A percentile compares a stretch with the other conserved stretches of the same genome.
These are phyloP conservation scores for Trametes cingulata DNA, from an alignment of 768 basidiomycete species.

Conservation along the genomic window DNA sequence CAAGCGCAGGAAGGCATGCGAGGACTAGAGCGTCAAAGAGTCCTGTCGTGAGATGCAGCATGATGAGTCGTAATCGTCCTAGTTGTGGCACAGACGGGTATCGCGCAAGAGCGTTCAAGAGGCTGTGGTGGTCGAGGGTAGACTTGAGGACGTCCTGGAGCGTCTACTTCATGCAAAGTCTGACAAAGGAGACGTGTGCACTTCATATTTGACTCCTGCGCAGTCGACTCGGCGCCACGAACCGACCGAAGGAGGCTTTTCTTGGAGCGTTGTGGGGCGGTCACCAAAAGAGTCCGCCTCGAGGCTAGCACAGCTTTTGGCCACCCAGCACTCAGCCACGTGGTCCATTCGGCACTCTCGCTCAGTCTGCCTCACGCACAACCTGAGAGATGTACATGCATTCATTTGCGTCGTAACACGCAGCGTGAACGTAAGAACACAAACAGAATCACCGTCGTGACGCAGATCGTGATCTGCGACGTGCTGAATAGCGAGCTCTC, in stretches of 20 bases:
- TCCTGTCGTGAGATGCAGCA: neutral
- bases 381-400: too few species aligned
- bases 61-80: neutral
- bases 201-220: neutral
- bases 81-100: neutral
- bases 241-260: neutral
- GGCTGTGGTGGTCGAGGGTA: neutral
- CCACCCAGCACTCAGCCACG: neutral
- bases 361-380: too few species aligned
- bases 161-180: too few species aligned
- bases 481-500: neutral
- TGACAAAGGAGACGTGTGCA: neutral
- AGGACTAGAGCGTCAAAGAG: neutral
- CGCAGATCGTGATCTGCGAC: neutral
- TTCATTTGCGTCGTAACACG: neutral
- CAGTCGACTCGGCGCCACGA: constrained; percentile 10
- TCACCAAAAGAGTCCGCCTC: constrained; percentile 1
- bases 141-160: neutral
- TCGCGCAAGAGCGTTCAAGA: neutral
- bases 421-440: neutral
- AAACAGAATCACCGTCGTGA: neutral
- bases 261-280: neutral
- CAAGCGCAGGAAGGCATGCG: constrained; percentile 12
- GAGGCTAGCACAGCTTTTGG: neutral
- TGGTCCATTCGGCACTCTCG: neutral